Percentiles rank a stretch among this genome's conserved stretches.
phyloP scores from a whole-genome alignment of 805 yeast genomes.

The Sporopachydermia lactativora region DNA sequence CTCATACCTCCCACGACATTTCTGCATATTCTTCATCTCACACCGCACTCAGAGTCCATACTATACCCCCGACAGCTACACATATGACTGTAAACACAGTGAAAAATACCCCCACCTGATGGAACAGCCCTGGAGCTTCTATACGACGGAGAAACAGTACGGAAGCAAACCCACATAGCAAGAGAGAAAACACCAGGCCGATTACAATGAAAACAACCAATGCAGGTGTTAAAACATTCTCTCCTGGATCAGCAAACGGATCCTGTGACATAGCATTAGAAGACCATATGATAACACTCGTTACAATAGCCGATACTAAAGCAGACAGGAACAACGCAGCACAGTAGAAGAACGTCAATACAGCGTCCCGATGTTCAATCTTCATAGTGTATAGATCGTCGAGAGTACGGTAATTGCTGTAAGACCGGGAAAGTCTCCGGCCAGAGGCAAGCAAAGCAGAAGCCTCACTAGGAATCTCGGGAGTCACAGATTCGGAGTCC shows the following conservation, averaged over 20 bases:
- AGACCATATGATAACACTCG: conserved; percentile 27
- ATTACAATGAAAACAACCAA: conserved; percentile 22
- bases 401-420: conserved; percentile 3
- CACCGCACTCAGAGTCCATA: conserved; percentile 10
- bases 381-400: conserved; percentile 4
- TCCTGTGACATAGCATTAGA: conserved; percentile 13
- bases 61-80: conserved; percentile 30
- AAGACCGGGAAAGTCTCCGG: conserved; percentile 4
- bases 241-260: conserved; percentile 9
- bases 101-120: conserved; percentile 28
- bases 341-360: conserved; percentile 30
- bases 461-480: no score
- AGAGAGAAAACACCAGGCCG: conserved; percentile 28
- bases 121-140: conserved; percentile 24
- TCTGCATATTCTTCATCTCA: no score
- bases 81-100: conserved; percentile 25
- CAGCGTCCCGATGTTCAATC: conserved; percentile 24
- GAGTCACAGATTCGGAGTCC: conserved; percentile 6
- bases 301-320: conserved; percentile 27
- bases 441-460: neutral
- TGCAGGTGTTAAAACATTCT: conserved; percentile 12
- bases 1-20: no score
- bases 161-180: conserved; percentile 28
- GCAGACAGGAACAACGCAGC: conserved; percentile 26
- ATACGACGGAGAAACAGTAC: conserved; percentile 30